phyloP scores from a whole-genome alignment of 2,329 filamentous ascomycete genomes.

The Fusarium albosuccineum region DNA sequence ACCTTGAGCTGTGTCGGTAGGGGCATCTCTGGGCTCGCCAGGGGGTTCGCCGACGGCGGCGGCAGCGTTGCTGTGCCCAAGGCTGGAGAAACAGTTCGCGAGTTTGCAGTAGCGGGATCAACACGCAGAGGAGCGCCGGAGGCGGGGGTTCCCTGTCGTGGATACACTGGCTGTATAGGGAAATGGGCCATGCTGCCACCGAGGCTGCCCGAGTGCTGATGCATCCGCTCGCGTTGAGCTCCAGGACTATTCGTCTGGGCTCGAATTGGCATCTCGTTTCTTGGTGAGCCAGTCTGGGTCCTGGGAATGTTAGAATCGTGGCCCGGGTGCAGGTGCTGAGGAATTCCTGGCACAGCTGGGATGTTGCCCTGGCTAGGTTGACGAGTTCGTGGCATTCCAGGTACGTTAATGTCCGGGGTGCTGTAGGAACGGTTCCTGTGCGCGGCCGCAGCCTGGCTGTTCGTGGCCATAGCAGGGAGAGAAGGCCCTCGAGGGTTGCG shows the following conservation, averaged over 20 bases:
- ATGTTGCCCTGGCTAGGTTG: slow-evolving; percentile 69
- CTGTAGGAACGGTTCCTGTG: slow-evolving; percentile 90
- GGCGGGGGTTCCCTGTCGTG: slow-evolving; percentile 60
- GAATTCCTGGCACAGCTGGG: slow-evolving; percentile 82
- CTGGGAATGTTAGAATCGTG: slow-evolving; percentile 77
- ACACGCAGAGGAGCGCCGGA: slow-evolving; percentile 54
- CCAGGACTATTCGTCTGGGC: slow-evolving; percentile 79
- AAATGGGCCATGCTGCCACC: slow-evolving; percentile 68
- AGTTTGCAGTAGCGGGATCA: slow-evolving; percentile 54
- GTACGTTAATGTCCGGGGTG: slow-evolving; percentile 90
- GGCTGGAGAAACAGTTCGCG: slow-evolving; percentile 62
- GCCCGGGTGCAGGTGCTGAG: slow-evolving; percentile 73
- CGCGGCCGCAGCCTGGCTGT: slow-evolving; percentile 66
- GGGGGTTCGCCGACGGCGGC: slow-evolving; percentile 37
- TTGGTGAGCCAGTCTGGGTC: slow-evolving; percentile 86
- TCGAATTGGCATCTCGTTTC: slow-evolving; percentile 74
- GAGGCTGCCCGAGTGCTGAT: slow-evolving; percentile 62
- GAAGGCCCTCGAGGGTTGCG: slow-evolving; percentile 82
- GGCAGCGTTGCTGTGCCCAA: slow-evolving; percentile 53
- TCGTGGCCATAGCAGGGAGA: slow-evolving; percentile 76
- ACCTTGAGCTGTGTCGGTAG: slow-evolving; percentile 88
- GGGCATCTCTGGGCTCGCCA: slow-evolving; percentile 63
- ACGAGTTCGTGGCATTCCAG: slow-evolving; percentile 68
- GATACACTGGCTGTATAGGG: slow-evolving; percentile 66
- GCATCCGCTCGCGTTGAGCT: slow-evolving; percentile 71